Evolutionary conservation across 2,329 filamentous ascomycete species (phyloP).

Genomic region (Aureobasidium uvarum): DNA sequence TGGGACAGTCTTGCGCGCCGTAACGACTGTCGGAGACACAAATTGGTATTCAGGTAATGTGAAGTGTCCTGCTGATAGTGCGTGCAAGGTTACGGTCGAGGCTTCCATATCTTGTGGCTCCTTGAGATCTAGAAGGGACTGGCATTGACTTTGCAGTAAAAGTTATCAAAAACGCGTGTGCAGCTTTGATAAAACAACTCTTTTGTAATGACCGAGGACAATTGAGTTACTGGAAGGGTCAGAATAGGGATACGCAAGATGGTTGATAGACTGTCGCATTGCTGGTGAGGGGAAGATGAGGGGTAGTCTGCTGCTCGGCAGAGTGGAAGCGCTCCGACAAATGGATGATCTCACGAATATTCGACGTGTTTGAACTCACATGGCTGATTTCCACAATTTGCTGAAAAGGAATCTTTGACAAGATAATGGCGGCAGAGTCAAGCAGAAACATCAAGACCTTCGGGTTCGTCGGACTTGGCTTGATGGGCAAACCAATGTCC

Average conservation of each 20-base stretch:
- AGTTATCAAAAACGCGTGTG: not conserved
- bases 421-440: not conserved
- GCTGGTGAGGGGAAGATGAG: not conserved
- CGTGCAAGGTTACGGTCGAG: not conserved
- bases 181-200: not conserved
- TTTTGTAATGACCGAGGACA: not conserved
- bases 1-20: slow-evolving; percentile 51
- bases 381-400: not conserved
- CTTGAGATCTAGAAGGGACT: not conserved
- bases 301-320: not conserved
- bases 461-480: slow-evolving; percentile 56
- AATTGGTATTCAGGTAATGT: slow-evolving; percentile 51
- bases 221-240: not conserved
- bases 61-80: slow-evolving; percentile 35
- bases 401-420: not conserved
- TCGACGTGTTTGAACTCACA: not conserved
- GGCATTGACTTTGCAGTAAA: not conserved
- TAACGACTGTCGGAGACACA: slow-evolving; percentile 46
- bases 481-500: slow-evolving; percentile 57
- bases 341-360: not conserved
- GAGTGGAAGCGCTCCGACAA: not conserved
- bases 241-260: not conserved
- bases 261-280: not conserved
- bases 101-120: not conserved
- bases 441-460: slow-evolving; percentile 30